Evolutionary conservation across 148 eudicot genomes (phyloP).

Genomic region (Persicaria tinctoria): DNA sequence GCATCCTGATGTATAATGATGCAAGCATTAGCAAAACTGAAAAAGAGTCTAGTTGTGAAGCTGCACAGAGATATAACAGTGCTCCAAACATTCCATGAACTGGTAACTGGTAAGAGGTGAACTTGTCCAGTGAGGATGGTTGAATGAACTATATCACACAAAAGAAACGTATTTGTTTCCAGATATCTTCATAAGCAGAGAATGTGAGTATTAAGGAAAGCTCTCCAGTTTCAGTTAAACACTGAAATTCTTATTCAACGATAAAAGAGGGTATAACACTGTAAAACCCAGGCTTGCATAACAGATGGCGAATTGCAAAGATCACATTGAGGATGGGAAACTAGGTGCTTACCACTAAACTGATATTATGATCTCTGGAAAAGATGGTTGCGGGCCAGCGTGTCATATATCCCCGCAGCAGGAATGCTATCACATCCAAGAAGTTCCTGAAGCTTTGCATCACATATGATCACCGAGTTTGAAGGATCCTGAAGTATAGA

Average conservation of each 20-base stretch:
- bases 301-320: not conserved
- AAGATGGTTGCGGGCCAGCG: conserved; percentile 61
- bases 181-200: not conserved
- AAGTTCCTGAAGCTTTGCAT: conserved; percentile 67
- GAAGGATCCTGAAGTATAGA: conserved; percentile 44
- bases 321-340: not conserved
- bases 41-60: not conserved
- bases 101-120: not conserved
- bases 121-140: not conserved
- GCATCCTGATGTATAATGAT: not conserved
- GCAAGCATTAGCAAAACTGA: not conserved
- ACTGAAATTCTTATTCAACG: not conserved
- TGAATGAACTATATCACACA: not conserved
- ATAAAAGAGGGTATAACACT: not conserved
- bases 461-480: conserved; percentile 55
- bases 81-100: not conserved
- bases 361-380: conserved; percentile 44
- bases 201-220: not conserved
- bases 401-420: conserved; percentile 50
- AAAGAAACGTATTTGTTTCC: not conserved
- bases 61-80: not conserved
- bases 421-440: conserved; percentile 63
- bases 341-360: not conserved
- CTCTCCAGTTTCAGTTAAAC: not conserved
- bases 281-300: not conserved